Evolutionary conservation across 2,329 filamentous ascomycete species (phyloP).

Genomic region (Aspergillus novoparasiticus): DNA sequence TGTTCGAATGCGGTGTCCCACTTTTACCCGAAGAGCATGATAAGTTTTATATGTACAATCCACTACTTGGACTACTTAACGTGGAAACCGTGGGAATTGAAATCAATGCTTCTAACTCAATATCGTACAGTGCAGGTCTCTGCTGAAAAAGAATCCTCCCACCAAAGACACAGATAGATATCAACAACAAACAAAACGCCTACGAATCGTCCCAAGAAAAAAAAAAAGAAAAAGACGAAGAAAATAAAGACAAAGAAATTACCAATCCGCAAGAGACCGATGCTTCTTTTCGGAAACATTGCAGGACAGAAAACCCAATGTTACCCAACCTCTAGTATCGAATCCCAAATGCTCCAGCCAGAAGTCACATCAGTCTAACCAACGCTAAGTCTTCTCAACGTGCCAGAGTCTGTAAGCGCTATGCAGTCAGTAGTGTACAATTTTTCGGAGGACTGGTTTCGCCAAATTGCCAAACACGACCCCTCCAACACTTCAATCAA

Average conservation of each 20-base stretch:
- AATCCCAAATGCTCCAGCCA: conserved; percentile 1
- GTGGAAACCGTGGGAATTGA: neutral
- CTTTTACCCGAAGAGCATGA: conserved; percentile 15
- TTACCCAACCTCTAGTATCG: neutral
- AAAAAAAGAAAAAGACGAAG: neutral
- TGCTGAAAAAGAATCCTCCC: neutral
- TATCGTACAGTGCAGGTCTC: neutral
- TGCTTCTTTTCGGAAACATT: neutral
- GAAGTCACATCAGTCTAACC: neutral
- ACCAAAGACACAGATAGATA: neutral
- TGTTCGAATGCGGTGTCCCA: conserved; percentile 15
- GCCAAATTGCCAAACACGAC: conserved; percentile 12
- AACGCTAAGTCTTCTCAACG: neutral
- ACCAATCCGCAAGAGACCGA: conserved; percentile 2
- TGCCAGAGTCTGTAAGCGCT: conserved; percentile 8
- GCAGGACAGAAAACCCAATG: neutral
- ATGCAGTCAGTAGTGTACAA: conserved; percentile 20
- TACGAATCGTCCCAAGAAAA: neutral
- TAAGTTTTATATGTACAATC: neutral
- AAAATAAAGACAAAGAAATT: neutral
- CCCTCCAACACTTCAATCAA: conserved; percentile 10
- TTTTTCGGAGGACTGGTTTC: conserved; percentile 13
- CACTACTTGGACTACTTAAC: neutral
- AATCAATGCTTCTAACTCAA: neutral
- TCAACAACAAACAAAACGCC: neutral